Conservation (phyloP, 768 basidiomycete genomes). For the Pulveroboletus sp. region DNA sequence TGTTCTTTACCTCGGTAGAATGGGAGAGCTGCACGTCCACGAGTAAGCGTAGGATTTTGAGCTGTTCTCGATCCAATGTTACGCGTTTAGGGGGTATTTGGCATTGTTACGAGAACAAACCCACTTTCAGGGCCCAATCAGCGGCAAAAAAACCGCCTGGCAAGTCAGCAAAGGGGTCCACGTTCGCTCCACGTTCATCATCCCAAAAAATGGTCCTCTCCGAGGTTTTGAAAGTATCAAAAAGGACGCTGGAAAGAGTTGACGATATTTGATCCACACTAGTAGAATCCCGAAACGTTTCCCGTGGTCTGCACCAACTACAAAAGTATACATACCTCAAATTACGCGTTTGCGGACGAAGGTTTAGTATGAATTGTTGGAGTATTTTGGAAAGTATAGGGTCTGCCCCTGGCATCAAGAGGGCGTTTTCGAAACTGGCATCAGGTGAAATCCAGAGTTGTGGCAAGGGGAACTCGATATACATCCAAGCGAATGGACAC, state of each 20-base stretch:
- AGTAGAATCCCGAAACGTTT: constrained; percentile 31
- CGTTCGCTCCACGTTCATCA: constrained; percentile 57
- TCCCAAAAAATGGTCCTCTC: constrained; percentile 82
- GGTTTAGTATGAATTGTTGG: constrained; percentile 71
- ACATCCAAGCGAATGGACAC: constrained; percentile 33
- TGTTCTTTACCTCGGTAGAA: constrained; percentile 59
- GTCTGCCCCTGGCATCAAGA: constrained; percentile 68
- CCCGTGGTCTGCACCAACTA: constrained; percentile 18
- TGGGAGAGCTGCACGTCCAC: constrained; percentile 81
- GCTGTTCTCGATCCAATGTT: constrained; percentile 39
- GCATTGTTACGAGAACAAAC: constrained; percentile 30
- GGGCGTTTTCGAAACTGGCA: constrained; percentile 71
- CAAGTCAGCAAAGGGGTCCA: constrained; percentile 65
- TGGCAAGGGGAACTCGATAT: constrained; percentile 17
- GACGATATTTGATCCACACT: constrained; percentile 81
- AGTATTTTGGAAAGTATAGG: constrained; percentile 70
- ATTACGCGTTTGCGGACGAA: constrained; percentile 87
- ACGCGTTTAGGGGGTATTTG: constrained; percentile 29
- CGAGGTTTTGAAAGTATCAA: constrained; percentile 66
- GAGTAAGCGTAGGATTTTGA: constrained; percentile 77
- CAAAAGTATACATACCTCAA: constrained; percentile 56
- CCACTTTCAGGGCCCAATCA: constrained; percentile 79
- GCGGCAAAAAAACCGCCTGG: constrained; percentile 75
- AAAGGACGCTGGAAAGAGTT: constrained; percentile 63
- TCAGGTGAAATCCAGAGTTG: constrained; percentile 30